A percentile compares a stretch with the other conserved stretches of the same genome.
Evolutionary conservation across 169 alveolate species (phyloP).

Genomic region (Plasmodium reichenowi): DNA sequence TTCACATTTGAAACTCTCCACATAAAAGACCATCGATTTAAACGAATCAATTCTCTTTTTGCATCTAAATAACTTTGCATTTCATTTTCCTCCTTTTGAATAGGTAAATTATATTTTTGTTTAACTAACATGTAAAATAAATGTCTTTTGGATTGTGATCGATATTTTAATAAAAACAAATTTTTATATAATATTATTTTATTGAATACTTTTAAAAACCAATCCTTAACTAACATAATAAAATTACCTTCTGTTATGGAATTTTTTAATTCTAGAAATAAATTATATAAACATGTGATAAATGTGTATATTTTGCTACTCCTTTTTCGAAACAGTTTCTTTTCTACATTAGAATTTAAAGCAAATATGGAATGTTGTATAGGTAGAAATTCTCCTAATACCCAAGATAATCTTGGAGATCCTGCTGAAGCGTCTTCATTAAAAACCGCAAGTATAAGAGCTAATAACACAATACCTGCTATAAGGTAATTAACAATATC

Average conservation of each 20-base stretch:
- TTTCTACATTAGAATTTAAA: slow-evolving; percentile 38
- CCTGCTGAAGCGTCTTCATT: slow-evolving; percentile 76
- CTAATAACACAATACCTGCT: slow-evolving; percentile 58
- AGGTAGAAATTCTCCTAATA: slow-evolving; percentile 75
- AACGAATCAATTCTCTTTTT: slow-evolving; percentile 73
- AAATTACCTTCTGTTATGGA: slow-evolving; percentile 23
- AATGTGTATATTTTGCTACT: slow-evolving; percentile 34
- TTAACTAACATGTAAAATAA: slow-evolving; percentile 79
- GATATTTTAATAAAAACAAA: slow-evolving; percentile 33
- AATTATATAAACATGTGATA: slow-evolving; percentile 23
- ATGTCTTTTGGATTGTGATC: slow-evolving; percentile 80
- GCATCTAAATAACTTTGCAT: slow-evolving; percentile 81
- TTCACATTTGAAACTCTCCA: slow-evolving; percentile 80
- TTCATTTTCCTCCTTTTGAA: slow-evolving; percentile 81
- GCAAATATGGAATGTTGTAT: slow-evolving; percentile 71
- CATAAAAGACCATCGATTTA: slow-evolving; percentile 84
- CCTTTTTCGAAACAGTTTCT: slow-evolving; percentile 37
- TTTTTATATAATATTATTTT: slow-evolving; percentile 48
- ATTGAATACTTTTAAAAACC: slow-evolving; percentile 2
- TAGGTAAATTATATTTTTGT: slow-evolving; percentile 77
- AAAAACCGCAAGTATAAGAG: slow-evolving; percentile 61
- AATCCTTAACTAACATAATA: slow-evolving; percentile 13
- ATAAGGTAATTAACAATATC: slow-evolving; percentile 56
- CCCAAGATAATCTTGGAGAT: slow-evolving; percentile 72
- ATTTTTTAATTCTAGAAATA: slow-evolving; percentile 20